Evolutionary conservation across 805 yeast genomes (phyloP), one percentile per base, ranked within the genome.

Genomic region (Metschnikowia lochheadii): DNA sequence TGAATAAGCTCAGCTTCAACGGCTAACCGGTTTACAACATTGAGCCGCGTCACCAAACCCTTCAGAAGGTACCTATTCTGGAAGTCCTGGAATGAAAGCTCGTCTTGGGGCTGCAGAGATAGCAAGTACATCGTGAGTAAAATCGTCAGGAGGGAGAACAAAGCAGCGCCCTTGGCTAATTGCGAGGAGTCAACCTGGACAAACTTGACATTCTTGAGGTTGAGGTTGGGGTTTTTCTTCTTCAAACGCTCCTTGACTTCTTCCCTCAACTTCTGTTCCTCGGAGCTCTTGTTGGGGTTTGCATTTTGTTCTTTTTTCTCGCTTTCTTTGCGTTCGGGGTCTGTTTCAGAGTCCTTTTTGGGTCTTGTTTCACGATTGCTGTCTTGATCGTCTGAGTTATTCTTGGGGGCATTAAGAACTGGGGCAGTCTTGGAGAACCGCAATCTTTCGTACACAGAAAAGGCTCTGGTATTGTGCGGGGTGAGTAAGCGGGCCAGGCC

Each of bases 51-150:
- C 35, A 91, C 97, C 45, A 83, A 76, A 4, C 96, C 96, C 57
- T 81, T 81, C 55, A 85, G 89, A 31, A 91, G 72, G 57, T 86
- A 84, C 51, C 84, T 81, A n/a, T 84, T 76, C 65, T 86, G 85
- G 75, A 91, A 90, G 62, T 89, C 96, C 70, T 89, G 96, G 75
- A 84, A 85, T 1, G 91, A 68, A 48, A 72, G 63, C 49, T 69
- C 72, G 48, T 69, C 63, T 39, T 50, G 55, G 8, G 20, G 37
- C 35, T 61, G 62, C 39, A 40, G 53, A 23, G 55, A 41, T 20
- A 53, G 50, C 36, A 57, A 32, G 51, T 50, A 45, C 26, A 49
- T 21, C 44, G 54, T 48, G 42, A 51, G 31, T 44, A 53, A 50
- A 0, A 64, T 49, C 23, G 63, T 58, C 37, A 65, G 55, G 4